Percentiles rank a stretch among this genome's conserved stretches.
Conservation (phyloP, 2,329 filamentous ascomycete species). For the Stagonosporopsis rhizophila region DNA sequence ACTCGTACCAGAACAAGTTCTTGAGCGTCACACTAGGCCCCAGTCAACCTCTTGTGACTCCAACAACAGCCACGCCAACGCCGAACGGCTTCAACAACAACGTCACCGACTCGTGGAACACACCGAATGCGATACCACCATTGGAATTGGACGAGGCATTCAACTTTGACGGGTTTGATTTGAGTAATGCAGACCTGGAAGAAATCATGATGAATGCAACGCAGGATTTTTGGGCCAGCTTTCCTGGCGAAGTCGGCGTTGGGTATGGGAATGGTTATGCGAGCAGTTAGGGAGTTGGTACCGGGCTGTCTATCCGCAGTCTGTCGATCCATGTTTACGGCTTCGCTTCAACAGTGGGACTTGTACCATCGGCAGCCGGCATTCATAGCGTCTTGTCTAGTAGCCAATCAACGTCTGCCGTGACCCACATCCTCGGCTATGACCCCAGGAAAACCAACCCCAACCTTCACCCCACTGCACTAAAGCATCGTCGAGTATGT, state of each 20-base stretch:
- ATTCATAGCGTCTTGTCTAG: not conserved
- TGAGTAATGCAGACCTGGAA: constrained; percentile 47
- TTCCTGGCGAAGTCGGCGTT: constrained; percentile 49
- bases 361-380: constrained; percentile 15
- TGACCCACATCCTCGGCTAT: constrained; percentile 12
- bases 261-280: constrained; percentile 28
- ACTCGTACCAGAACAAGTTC: constrained; percentile 8
- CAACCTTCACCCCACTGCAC: constrained; percentile 15
- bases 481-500: not conserved
- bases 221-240: constrained; percentile 50
- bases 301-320: not conserved
- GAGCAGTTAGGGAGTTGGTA: not conserved
- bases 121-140: constrained; percentile 31
- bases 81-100: constrained; percentile 31
- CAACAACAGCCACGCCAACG: constrained; percentile 33
- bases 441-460: not conserved
- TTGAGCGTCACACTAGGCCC: constrained; percentile 10
- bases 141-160: constrained; percentile 45
- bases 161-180: constrained; percentile 41
- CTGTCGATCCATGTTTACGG: no score
- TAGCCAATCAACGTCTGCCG: constrained; percentile 5
- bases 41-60: constrained; percentile 18
- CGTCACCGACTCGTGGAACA: constrained; percentile 32
- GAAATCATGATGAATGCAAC: constrained; percentile 49
- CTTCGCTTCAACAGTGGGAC: no score